Conservation (phyloP, 1,284 basidiomycete species). For the Phellopilus nigrolimitatus region DNA sequence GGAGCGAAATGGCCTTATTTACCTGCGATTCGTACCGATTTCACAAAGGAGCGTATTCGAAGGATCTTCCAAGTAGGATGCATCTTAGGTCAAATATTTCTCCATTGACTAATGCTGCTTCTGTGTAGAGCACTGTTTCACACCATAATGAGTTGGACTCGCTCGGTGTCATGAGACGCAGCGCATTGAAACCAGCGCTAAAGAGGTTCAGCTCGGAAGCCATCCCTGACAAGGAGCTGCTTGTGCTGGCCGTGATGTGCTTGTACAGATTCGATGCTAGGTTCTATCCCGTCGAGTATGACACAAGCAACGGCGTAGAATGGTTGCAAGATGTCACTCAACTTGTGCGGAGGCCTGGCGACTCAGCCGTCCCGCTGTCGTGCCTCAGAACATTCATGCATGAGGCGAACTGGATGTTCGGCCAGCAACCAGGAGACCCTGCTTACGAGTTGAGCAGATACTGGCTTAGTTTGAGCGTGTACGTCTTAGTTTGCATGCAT, state of each 20-base stretch:
- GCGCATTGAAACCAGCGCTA: slow-evolving; percentile 53
- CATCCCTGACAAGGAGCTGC: slow-evolving; percentile 58
- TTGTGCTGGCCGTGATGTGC: slow-evolving; percentile 59
- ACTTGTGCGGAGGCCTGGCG: slow-evolving; percentile 58
- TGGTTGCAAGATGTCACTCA: slow-evolving; percentile 45
- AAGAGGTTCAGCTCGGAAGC: slow-evolving; percentile 54
- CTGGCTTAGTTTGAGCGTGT: slow-evolving; percentile 34
- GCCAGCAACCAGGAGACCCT: slow-evolving; percentile 37
- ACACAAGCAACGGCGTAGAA: neutral
- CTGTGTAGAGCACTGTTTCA: slow-evolving; percentile 40
- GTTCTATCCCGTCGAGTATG: slow-evolving; percentile 40
- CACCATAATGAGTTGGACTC: slow-evolving; percentile 54
- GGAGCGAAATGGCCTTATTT: slow-evolving; percentile 40
- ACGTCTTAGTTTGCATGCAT: slow-evolving; percentile 23
- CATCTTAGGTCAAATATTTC: slow-evolving; percentile 16
- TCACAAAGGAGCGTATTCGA: slow-evolving; percentile 47
- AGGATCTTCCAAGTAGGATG: slow-evolving; percentile 50
- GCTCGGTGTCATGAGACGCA: slow-evolving; percentile 48
- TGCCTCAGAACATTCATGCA: slow-evolving; percentile 44
- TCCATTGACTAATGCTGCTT: too few relatives aligned
- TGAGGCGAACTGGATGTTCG: slow-evolving; percentile 42
- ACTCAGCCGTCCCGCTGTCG: slow-evolving; percentile 61
- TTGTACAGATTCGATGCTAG: slow-evolving; percentile 57
- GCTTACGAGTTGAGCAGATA: slow-evolving; percentile 29
- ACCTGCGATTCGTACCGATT: slow-evolving; percentile 50